Base-by-base conservation (phyloP, 495 filamentous ascomycete genomes). In the Aspergillus affinis region DNA sequence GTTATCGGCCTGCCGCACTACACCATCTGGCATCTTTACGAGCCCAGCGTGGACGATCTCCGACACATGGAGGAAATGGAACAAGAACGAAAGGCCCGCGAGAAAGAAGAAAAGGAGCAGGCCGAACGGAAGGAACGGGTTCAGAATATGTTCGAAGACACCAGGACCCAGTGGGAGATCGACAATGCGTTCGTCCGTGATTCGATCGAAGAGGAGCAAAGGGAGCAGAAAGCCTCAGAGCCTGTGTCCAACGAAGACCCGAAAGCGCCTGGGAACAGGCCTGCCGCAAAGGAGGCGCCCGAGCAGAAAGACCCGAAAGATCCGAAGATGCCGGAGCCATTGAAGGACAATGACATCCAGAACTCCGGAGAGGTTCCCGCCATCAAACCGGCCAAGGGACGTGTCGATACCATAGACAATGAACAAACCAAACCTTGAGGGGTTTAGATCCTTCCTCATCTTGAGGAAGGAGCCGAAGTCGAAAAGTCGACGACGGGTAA, bases 21-120 rank as follows among this genome's bases (percentile, higher is more conserved):
- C 72, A 97, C 92, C 0, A 97, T 99, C 58, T 99, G 95, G 95
- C 95, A 99, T 87, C 79, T 97, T 54, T 99, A 99, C 77, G 95
- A 99, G 71, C 95, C 95, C 13, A 96, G 90, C 61, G 91, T 96
- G 12, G 95, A 99, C 66, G 95, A 99, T 66, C 89, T 98, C 53
- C 86, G 90, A 54, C 95, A 97, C 63, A 99, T 99, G 95, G 93
- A 91, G 79, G 89, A 96, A 76, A 95, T 96, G 91, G 91, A 96
- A 65, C 73, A 84, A 57, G 92, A 96, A 65, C 84, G 86, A 30
- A 78, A 86, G 58, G 84, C 83, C 27, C 86, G 82, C 29, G 92
- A 96, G 69, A 72, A 80, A 9, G 88, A 90, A 72, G 89, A 92
- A 62, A 80, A 83, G 63, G 86, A 93, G 62, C 82, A 85, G 41